Percentiles rank a stretch among this genome's conserved stretches.
These are phyloP conservation scores for Sutorius eximius DNA, from an alignment of 1,284 basidiomycete genomes.

Conservation along the genomic window DNA sequence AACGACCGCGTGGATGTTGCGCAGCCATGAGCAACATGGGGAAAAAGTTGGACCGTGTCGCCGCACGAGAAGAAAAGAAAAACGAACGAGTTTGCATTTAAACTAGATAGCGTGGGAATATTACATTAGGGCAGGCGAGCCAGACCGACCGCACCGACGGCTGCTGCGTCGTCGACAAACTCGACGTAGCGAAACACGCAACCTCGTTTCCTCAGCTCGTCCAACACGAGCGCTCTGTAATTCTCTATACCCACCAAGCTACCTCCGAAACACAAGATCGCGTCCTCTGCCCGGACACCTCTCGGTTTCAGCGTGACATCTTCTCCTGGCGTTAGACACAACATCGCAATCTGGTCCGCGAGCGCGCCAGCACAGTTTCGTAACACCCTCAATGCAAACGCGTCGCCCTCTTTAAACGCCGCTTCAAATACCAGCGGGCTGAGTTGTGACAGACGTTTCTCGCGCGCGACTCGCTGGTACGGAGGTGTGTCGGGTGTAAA, in stretches of 20 bases:
- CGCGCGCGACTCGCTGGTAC: constrained; percentile 48
- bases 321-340: constrained; percentile 45
- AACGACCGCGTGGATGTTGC: constrained; percentile 63
- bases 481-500: constrained; percentile 26
- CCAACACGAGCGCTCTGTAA: constrained; percentile 62
- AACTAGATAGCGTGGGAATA: constrained; percentile 25
- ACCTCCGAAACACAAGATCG: constrained; percentile 71
- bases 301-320: constrained; percentile 33
- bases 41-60: constrained; percentile 72
- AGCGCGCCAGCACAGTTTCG: constrained; percentile 50
- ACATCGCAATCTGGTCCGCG: constrained; percentile 58
- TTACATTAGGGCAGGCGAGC: constrained; percentile 36
- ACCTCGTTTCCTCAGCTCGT: constrained; percentile 53
- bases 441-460: constrained; percentile 72
- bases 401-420: constrained; percentile 63
- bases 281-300: constrained; percentile 51
- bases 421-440: constrained; percentile 71
- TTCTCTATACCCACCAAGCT: constrained; percentile 61
- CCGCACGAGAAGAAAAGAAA: constrained; percentile 58
- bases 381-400: constrained; percentile 60
- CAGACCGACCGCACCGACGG: constrained; percentile 57
- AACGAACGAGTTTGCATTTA: neutral
- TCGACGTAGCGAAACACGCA: constrained; percentile 63
- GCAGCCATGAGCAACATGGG: constrained; percentile 85
- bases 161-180: constrained; percentile 67